These are phyloP conservation scores for Candida dubliniensis DNA, from an alignment of 1,139 yeast genomes.

Conservation along the genomic window DNA sequence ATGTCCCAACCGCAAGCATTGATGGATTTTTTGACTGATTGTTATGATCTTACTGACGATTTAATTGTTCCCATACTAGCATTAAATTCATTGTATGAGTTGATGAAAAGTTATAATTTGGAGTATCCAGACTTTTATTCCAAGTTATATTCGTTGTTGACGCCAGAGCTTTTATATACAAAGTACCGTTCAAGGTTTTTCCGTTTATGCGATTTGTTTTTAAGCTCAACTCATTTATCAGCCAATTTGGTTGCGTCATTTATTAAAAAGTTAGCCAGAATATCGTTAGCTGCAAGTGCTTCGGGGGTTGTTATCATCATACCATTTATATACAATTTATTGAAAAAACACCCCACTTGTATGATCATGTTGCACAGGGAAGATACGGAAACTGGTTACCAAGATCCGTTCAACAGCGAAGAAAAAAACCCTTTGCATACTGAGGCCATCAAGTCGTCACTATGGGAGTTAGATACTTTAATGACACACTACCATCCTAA, in stretches of 20 bases:
- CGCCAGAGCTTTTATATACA: conserved; percentile 73
- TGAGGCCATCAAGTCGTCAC: conserved; percentile 76
- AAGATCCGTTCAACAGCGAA: conserved; percentile 65
- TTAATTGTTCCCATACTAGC: conserved; percentile 77
- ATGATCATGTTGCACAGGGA: conserved; percentile 74
- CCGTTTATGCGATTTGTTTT: conserved; percentile 80
- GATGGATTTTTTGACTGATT: conserved; percentile 92
- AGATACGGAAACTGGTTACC: conserved; percentile 28
- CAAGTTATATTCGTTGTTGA: conserved; percentile 77
- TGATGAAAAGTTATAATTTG: conserved; percentile 78
- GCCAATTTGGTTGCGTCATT: conserved; percentile 84
- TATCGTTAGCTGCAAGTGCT: conserved; percentile 80
- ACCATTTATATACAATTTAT: conserved; percentile 87
- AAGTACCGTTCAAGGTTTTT: conserved; percentile 84
- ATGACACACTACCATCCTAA: conserved; percentile 95
- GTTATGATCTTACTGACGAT: conserved; percentile 64
- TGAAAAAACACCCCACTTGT: conserved; percentile 91
- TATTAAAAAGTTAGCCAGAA: conserved; percentile 75
- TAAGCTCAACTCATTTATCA: conserved; percentile 86
- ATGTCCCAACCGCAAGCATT: conserved; percentile 77
- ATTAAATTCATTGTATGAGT: conserved; percentile 80
- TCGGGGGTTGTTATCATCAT: conserved; percentile 83
- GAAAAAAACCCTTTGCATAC: conserved; percentile 78
- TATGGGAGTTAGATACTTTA: conserved; percentile 87
- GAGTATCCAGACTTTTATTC: conserved; percentile 91